Conservation (phyloP, 2,329 filamentous ascomycete species). For the Aspergillus caelatus region DNA sequence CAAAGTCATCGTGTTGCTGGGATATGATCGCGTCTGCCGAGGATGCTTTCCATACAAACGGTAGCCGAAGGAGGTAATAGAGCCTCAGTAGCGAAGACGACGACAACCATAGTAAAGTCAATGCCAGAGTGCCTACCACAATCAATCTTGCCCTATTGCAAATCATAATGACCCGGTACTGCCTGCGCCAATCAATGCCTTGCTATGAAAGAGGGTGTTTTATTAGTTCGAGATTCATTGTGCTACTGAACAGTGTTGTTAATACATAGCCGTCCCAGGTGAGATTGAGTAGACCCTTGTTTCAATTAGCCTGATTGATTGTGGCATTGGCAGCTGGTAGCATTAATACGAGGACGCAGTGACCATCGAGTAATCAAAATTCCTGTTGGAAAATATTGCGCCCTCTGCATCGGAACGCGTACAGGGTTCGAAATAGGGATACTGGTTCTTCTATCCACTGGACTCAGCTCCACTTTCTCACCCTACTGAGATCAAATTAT, state of each 20-base stretch:
- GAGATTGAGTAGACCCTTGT: not conserved
- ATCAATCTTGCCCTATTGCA: not conserved
- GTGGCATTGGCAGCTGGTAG: not conserved
- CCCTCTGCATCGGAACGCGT: not conserved
- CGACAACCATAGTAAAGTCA: not conserved
- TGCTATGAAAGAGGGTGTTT: not conserved
- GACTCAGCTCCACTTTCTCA: not conserved
- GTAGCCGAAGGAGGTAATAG: conserved; percentile 13
- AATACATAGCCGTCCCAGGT: not conserved
- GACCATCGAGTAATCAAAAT: not conserved
- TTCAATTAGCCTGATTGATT: not conserved
- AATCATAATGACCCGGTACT: not conserved
- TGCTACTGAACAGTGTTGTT: not conserved
- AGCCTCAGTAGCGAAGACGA: not conserved
- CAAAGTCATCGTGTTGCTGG: conserved; percentile 8
- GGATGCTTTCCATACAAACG: conserved; percentile 11
- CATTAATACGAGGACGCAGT: not conserved
- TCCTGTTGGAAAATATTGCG: too few species aligned
- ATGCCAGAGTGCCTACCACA: not conserved
- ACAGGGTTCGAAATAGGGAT: not conserved
- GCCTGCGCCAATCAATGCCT: not conserved
- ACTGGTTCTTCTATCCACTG: not conserved
- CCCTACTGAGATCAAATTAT: not conserved
- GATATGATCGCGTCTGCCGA: conserved; percentile 2
- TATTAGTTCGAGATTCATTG: not conserved